Percentiles rank a stretch among this genome's conserved stretches.
phyloP scores from a whole-genome alignment of 768 basidiomycete genomes.

The Leccinum imitatum region DNA sequence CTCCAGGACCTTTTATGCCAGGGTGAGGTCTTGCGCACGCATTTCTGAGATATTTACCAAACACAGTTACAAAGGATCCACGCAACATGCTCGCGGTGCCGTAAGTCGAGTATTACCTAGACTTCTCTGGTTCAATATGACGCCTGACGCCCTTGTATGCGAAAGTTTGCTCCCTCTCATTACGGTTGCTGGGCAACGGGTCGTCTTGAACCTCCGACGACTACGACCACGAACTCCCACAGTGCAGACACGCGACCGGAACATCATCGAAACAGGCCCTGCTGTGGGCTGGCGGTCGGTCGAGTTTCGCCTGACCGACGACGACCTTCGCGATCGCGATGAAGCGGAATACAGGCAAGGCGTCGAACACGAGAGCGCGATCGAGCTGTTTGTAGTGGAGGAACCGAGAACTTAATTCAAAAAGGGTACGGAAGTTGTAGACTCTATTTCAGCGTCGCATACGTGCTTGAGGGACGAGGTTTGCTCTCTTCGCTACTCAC shows the following conservation, averaged over 20 bases:
- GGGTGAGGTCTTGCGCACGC: not conserved
- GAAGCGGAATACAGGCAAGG: not conserved
- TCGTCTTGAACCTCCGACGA: conserved; percentile 17
- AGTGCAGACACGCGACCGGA: not conserved
- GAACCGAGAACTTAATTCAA: not conserved
- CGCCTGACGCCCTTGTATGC: not conserved
- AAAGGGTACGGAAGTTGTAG: not conserved
- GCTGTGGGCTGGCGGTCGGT: not conserved
- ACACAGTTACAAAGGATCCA: conserved; percentile 1
- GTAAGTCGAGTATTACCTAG: not conserved
- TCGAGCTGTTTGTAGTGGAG: not conserved
- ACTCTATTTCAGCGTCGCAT: not conserved
- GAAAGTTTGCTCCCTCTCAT: conserved; percentile 14
- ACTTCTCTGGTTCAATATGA: not conserved
- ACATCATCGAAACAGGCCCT: not conserved
- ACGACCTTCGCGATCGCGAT: not conserved
- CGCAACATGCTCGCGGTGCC: not conserved
- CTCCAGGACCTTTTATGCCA: not conserved
- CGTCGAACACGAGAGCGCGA: not conserved
- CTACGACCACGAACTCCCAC: not conserved
- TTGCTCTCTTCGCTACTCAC: not conserved
- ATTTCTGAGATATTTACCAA: not conserved
- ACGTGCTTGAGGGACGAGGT: not conserved
- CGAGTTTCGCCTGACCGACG: not conserved
- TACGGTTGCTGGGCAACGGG: conserved; percentile 17